phyloP scores from a whole-genome alignment of 805 yeast species.

The Blastobotrys peoriensis region DNA sequence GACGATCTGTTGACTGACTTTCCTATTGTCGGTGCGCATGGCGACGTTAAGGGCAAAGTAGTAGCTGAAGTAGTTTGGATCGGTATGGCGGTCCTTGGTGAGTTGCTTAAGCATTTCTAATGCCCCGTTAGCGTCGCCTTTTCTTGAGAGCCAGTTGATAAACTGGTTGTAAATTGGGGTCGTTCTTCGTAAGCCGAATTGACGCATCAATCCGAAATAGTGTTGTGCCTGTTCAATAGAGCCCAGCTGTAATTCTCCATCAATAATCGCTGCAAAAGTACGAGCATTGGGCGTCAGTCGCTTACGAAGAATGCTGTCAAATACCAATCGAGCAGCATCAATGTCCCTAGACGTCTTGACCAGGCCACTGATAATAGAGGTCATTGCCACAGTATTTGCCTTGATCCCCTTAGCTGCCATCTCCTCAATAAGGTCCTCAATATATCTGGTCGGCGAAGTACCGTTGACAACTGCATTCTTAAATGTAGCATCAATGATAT shows the following conservation, averaged over 20 bases:
- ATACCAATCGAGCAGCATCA: constrained; percentile 47
- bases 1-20: constrained; percentile 10
- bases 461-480: constrained; percentile 42
- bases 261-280: constrained; percentile 28
- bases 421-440: constrained; percentile 36
- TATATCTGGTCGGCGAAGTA: constrained; percentile 29
- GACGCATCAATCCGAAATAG: constrained; percentile 20
- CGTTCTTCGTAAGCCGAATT: constrained; percentile 22
- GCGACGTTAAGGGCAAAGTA: constrained; percentile 21
- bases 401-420: constrained; percentile 36
- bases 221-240: constrained; percentile 17
- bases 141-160: constrained; percentile 21
- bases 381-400: constrained; percentile 42
- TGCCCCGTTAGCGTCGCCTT: constrained; percentile 19
- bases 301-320: constrained; percentile 35
- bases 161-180: constrained; percentile 29
- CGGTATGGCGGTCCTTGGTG: constrained; percentile 12
- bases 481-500: constrained; percentile 49
- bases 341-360: constrained; percentile 42
- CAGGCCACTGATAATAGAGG: constrained; percentile 50
- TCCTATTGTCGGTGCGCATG: constrained; percentile 4
- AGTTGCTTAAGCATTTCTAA: constrained; percentile 15
- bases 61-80: constrained; percentile 27
- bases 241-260: constrained; percentile 27
- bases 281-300: constrained; percentile 25